These are phyloP conservation scores for Chamaecrista fasciculata DNA, from an alignment of 306 rosid genomes.

Conservation along the genomic window DNA sequence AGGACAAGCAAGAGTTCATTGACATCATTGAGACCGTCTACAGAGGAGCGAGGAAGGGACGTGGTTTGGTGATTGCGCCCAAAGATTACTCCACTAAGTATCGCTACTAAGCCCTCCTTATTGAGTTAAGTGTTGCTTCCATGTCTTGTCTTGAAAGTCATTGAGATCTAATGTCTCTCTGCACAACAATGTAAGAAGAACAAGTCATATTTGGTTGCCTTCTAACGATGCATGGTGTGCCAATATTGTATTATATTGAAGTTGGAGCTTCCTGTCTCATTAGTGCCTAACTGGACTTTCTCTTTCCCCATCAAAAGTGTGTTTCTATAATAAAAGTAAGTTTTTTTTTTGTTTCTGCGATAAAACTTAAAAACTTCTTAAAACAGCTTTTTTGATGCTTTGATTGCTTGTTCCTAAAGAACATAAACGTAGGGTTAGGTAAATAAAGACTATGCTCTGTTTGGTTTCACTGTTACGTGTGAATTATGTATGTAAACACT, in stretches of 20 bases:
- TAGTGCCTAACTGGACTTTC: no score
- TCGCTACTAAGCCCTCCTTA: conserved; percentile 61
- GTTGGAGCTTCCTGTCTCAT: neutral
- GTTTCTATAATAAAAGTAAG: no score
- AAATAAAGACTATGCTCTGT: no score
- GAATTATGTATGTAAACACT: no score
- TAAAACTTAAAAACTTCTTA: no score
- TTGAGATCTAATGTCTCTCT: conserved; percentile 3
- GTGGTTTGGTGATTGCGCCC: conserved; percentile 93
- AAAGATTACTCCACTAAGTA: conserved; percentile 96
- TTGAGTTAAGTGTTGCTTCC: neutral
- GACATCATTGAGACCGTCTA: conserved; percentile 84
- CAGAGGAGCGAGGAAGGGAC: conserved; percentile 88
- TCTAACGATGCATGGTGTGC: neutral
- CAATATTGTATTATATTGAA: conserved; percentile 13
- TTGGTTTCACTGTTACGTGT: no score
- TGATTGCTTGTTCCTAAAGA: no score
- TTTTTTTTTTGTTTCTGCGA: no score
- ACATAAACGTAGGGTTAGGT: no score
- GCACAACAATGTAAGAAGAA: neutral
- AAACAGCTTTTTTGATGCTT: no score
- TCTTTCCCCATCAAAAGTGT: no score
- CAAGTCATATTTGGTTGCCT: neutral
- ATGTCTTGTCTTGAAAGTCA: neutral
- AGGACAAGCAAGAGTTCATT: conserved; percentile 96